These are phyloP conservation scores for Suillus luteus DNA, from an alignment of 768 basidiomycete genomes.

Conservation along the genomic window DNA sequence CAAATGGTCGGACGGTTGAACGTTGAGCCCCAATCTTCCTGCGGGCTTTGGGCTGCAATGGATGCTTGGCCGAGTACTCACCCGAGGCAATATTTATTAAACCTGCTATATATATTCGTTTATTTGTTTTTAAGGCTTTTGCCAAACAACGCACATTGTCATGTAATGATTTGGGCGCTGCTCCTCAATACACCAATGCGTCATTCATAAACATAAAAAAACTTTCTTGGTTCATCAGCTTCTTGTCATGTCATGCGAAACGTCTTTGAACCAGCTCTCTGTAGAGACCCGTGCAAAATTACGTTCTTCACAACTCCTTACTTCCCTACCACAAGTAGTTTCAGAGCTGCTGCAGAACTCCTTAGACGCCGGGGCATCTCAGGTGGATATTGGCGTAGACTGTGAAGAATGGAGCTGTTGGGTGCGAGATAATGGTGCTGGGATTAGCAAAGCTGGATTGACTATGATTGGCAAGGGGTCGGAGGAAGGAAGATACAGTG, in stretches of 20 bases:
- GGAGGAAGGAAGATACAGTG: slow-evolving; percentile 68
- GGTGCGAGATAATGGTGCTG: slow-evolving; percentile 84
- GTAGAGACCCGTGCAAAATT: slow-evolving; percentile 65
- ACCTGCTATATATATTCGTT: slow-evolving; percentile 26
- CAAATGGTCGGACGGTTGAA: not conserved
- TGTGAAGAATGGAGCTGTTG: slow-evolving; percentile 80
- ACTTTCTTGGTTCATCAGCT: slow-evolving; percentile 2
- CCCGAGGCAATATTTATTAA: not conserved
- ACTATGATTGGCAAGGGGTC: slow-evolving; percentile 50
- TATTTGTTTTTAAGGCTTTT: slow-evolving; percentile 25
- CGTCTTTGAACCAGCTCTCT: slow-evolving; percentile 47
- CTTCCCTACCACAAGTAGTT: slow-evolving; percentile 76
- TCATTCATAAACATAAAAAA: not conserved
- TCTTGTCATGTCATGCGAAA: slow-evolving; percentile 24
- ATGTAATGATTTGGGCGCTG: not conserved
- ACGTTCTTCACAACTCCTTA: slow-evolving; percentile 83
- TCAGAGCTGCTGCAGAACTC: slow-evolving; percentile 90
- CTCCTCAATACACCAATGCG: not conserved
- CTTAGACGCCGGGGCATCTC: slow-evolving; percentile 74
- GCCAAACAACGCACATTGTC: slow-evolving; percentile 25
- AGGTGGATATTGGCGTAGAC: slow-evolving; percentile 73
- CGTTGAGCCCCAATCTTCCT: not conserved
- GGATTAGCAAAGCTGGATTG: slow-evolving; percentile 67
- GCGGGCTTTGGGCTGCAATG: not conserved
- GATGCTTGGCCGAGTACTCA: not conserved